phyloP scores from a whole-genome alignment of 768 basidiomycete species.

The Leccinellum luteum region DNA sequence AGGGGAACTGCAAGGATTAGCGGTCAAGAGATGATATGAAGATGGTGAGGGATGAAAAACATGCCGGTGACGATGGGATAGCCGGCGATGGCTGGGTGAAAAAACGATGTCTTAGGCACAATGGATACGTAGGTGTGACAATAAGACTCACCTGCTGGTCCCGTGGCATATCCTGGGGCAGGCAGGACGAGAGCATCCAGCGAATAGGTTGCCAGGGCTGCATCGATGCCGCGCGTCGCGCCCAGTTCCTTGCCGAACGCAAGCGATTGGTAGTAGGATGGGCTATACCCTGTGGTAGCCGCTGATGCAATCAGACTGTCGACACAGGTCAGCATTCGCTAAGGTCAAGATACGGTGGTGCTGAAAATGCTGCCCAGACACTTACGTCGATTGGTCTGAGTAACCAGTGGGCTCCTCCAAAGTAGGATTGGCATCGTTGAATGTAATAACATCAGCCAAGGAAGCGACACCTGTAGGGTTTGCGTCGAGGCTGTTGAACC shows the following conservation, averaged over 20 bases:
- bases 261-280: conserved; percentile 43
- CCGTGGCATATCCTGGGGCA: conserved; percentile 19
- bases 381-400: conserved; percentile 34
- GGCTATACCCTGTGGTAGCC: conserved; percentile 27
- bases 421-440: conserved; percentile 48
- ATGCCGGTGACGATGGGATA: conserved; percentile 35
- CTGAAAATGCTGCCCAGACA: conserved; percentile 18
- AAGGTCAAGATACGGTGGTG: not conserved
- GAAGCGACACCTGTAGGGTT: conserved; percentile 59
- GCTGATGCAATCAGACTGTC: conserved; percentile 24
- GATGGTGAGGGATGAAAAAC: not conserved
- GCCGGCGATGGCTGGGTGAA: conserved; percentile 32
- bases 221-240: conserved; percentile 52
- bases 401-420: conserved; percentile 44
- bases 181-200: conserved; percentile 54
- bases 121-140: not conserved
- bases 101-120: not conserved
- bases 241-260: conserved; percentile 47
- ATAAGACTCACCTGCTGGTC: conserved; percentile 17
- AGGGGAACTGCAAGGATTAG: conserved; percentile 28
- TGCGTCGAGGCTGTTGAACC: conserved; percentile 42
- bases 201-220: conserved; percentile 41
- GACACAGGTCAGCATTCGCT: not conserved
- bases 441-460: conserved; percentile 56
- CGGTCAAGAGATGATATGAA: not conserved